phyloP scores from a whole-genome alignment of 1,139 yeast genomes.

The Yamadazyma buinensis region DNA sequence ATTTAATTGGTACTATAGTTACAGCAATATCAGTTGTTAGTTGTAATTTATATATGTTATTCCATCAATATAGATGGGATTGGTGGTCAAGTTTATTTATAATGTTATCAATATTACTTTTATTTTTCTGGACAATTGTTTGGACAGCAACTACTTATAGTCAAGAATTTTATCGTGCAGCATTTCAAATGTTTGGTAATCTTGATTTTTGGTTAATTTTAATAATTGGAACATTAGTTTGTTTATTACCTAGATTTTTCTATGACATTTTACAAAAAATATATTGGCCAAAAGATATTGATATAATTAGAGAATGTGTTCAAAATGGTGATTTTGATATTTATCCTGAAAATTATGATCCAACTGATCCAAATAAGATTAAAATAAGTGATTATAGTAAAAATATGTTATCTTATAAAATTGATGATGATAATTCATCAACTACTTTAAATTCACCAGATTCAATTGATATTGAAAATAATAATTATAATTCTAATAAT shows the following conservation, averaged over 20 bases:
- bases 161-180: constrained; percentile 74
- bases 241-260: constrained; percentile 74
- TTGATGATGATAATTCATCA: constrained; percentile 11
- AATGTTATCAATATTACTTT: constrained; percentile 58
- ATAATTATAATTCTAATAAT: constrained; percentile 6
- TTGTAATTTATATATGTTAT: constrained; percentile 73
- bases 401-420: not conserved
- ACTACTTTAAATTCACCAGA: constrained; percentile 6
- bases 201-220: constrained; percentile 80
- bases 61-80: constrained; percentile 93
- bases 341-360: constrained; percentile 59
- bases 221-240: constrained; percentile 64
- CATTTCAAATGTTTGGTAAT: constrained; percentile 67
- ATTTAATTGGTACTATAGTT: constrained; percentile 77
- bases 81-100: constrained; percentile 71
- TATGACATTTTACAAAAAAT: constrained; percentile 61
- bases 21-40: constrained; percentile 76
- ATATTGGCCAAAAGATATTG: constrained; percentile 73
- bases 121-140: constrained; percentile 87
- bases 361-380: constrained; percentile 52
- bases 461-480: not conserved
- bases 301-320: constrained; percentile 78
- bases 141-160: constrained; percentile 63
- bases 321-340: constrained; percentile 56
- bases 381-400: constrained; percentile 32